Evolutionary conservation across 257 asterid species (phyloP), one percentile per base, ranked within the genome.

Genomic region (Mentha longifolia): DNA sequence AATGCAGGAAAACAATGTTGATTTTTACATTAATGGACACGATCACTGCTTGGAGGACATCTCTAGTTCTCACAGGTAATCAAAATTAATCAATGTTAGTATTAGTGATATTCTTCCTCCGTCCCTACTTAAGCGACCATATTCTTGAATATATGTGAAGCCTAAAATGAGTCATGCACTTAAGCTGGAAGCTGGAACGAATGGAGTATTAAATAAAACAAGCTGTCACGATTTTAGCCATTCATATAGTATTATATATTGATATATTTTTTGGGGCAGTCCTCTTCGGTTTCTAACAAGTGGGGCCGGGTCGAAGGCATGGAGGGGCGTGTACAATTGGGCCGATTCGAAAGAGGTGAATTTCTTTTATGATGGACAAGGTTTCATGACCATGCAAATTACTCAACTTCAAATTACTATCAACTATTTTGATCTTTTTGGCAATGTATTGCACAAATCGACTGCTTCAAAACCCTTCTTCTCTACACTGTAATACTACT

Each of bases 1-100:
- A 73, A 9, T 69, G 76, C 82, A 83, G 84, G 83, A 72, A 59
- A 79, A 83, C 25, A 54, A 73, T 25, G 87, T 79, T 16, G 87
- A 83, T 56, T 72, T 83, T 4, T 83, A 83, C 75, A 80, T 83
- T n/a, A 83, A 80, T 61, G 87, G 87, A n/a, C 87, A 83, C 63
- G 87, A 83, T 49, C 87, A 83, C 60, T 83, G 87, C 33, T 70
- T 83, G 78, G 74, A 83, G 76, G 83, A 83, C 67, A 72, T 83
- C 17, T 77, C 77, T 17, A 83, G 81, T 68, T 33, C 47, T 42
- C 3, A 42, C 2, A 39, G 43, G 43, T 39, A 39, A 39, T 37
- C 4, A 5, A 8, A 37, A 37, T 37, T 37, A 37, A 25, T 25
- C 28, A 25, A 25, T 25, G 2, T 25, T 25, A 25, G n/a, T n/a